Evolutionary conservation across 1,284 basidiomycete genomes (phyloP).

Genomic region (Athelia sp.): DNA sequence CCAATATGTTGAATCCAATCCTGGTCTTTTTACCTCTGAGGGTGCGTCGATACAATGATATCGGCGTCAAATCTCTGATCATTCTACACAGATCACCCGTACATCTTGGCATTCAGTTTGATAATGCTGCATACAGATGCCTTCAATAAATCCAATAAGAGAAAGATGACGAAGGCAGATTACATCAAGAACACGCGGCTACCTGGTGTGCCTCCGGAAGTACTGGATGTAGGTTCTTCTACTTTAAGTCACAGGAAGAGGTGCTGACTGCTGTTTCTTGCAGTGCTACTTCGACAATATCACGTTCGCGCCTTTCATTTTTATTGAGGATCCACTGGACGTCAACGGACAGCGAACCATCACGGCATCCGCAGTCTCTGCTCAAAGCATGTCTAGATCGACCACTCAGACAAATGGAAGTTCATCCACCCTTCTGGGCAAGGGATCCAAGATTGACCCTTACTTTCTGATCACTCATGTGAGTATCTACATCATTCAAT

Average conservation of each 20-base stretch:
- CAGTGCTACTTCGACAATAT: slow-evolving; percentile 98
- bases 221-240: slow-evolving; percentile 69
- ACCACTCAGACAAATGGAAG: slow-evolving; percentile 31
- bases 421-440: slow-evolving; percentile 39
- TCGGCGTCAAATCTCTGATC: not conserved
- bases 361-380: slow-evolving; percentile 36
- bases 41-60: slow-evolving; percentile 40
- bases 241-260: not conserved
- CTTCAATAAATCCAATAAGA: slow-evolving; percentile 97
- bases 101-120: slow-evolving; percentile 95
- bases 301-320: slow-evolving; percentile 92
- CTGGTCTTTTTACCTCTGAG: slow-evolving; percentile 71
- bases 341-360: slow-evolving; percentile 49
- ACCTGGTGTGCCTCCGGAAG: slow-evolving; percentile 79
- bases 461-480: slow-evolving; percentile 88
- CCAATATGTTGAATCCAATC: slow-evolving; percentile 84
- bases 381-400: slow-evolving; percentile 36
- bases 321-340: slow-evolving; percentile 86
- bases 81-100: slow-evolving; percentile 74
- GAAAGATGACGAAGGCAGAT: slow-evolving; percentile 94
- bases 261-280: slow-evolving; percentile 6
- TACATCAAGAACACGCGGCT: slow-evolving; percentile 89
- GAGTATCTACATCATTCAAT: slow-evolving; percentile 17
- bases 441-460: slow-evolving; percentile 76
- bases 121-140: slow-evolving; percentile 99